Percentiles rank a stretch among this genome's conserved stretches.
phyloP scores from a whole-genome alignment of 169 alveolate species.

The Plasmodium ovale region DNA sequence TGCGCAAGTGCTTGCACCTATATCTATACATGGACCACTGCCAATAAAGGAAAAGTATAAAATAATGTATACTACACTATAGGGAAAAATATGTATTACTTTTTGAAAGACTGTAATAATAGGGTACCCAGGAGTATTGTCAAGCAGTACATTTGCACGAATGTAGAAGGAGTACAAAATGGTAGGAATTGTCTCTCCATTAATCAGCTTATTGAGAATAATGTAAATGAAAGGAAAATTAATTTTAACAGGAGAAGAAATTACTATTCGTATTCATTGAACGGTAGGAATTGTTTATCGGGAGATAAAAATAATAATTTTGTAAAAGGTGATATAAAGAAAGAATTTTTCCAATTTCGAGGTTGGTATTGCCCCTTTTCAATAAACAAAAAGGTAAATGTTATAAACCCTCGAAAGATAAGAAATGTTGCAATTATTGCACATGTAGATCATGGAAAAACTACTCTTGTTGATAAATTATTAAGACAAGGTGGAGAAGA shows the following conservation, averaged over 20 bases:
- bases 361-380: constrained; percentile 47
- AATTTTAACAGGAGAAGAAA: neutral
- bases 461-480: constrained; percentile 96
- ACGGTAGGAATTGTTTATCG: neutral
- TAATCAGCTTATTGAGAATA: neutral
- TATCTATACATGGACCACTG: neutral
- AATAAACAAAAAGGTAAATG: constrained; percentile 64
- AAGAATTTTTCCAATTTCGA: neutral
- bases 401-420: constrained; percentile 81
- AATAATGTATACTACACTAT: neutral
- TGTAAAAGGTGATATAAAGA: neutral
- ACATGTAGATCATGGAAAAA: constrained; percentile 99
- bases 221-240: neutral
- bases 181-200: neutral
- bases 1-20: too few relatives aligned
- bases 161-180: constrained; percentile 5
- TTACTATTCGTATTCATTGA: neutral
- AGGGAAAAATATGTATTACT: constrained; percentile 12
- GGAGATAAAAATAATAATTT: neutral
- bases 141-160: neutral
- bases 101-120: constrained; percentile 14
- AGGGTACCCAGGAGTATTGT: constrained; percentile 4
- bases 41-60: neutral
- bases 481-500: constrained; percentile 85
- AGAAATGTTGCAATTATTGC: constrained; percentile 99